phyloP scores from a whole-genome alignment of 2,329 filamentous ascomycete genomes.

The Diatrype stigma region DNA sequence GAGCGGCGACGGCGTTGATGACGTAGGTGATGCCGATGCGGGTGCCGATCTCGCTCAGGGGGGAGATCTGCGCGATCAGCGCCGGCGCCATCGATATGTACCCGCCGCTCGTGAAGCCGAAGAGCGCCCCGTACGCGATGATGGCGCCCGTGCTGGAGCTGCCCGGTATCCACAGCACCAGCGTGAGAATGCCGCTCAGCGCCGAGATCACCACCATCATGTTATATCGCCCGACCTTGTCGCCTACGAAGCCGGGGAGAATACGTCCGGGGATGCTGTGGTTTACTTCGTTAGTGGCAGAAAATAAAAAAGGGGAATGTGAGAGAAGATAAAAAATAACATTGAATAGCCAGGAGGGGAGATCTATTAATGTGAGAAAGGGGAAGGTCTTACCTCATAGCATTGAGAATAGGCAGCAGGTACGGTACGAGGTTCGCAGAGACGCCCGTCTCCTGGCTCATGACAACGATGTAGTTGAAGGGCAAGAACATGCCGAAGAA shows the following conservation, averaged over 20 bases:
- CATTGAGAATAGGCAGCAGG: constrained; percentile 54
- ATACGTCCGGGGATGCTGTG: constrained; percentile 49
- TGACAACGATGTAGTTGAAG: constrained; percentile 49
- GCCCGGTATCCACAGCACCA: constrained; percentile 40
- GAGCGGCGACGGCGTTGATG: constrained; percentile 57
- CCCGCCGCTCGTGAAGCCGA: constrained; percentile 61
- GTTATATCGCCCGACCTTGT: constrained; percentile 36
- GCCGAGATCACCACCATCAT: constrained; percentile 42
- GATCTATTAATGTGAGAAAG: no score
- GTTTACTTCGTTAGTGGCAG: background rate
- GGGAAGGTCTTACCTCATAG: constrained; percentile 35
- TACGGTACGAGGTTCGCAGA: constrained; percentile 38
- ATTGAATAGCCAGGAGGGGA: no score
- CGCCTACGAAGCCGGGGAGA: constrained; percentile 43
- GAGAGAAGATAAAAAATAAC: no score
- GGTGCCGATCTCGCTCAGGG: constrained; percentile 65
- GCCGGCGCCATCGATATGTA: constrained; percentile 59
- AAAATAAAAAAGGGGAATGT: no score
- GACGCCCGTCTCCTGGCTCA: constrained; percentile 42
- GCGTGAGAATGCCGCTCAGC: constrained; percentile 34
- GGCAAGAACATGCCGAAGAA: constrained; percentile 52
- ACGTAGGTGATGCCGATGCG: constrained; percentile 62
- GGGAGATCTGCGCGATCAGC: constrained; percentile 65
- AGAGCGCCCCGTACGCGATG: constrained; percentile 57
- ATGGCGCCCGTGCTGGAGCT: constrained; percentile 44